Base-by-base conservation (phyloP, 805 yeast genomes). In the Monosporozyma servazzii region DNA sequence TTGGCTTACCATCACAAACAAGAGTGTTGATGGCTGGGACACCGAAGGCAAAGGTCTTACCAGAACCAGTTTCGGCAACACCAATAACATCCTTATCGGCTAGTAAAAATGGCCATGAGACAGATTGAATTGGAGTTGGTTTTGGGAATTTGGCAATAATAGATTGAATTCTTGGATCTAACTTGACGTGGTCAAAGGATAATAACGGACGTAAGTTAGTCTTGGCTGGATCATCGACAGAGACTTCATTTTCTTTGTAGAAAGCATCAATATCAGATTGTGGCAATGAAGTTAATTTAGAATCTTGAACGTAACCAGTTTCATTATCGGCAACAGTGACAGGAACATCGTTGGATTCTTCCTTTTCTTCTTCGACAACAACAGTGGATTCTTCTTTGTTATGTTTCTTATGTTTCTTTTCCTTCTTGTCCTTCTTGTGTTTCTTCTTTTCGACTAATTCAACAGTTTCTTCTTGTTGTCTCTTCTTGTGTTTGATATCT, bases 11-110 rank as follows among this genome's bases (percentile, higher is more conserved):
- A 27, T 64, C 67, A 0, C 68, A 67, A 46, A 74, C 61, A 46
- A 91, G 72, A 55, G 82, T 81, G 63, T 88, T 76, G 49, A 91
- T 78, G n/a, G 97, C 96, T 47, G 99, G 99, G 31, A 93, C 93
- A 66, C 96, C 96, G 67, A 91, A 93, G 0, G 96, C 98, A 71
- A 91, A 84, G 0, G 99, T 91, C 70, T 91, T 91, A 64, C 99
- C 99, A 0, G 96, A 88, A 39, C 99, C 99, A 3, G 99, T 91
- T 71, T 91, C 97, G 13, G 99, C 99, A 57, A 91, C 96, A 68
- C 98, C 99, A 58, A 91, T 80, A 25, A 90, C 95, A 66, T 91
- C 99, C 53, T 83, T 77, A 17, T 86, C 85, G 20, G 79, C 71
- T 48, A 89, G 71, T 49, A 91, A 71, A 64, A 80, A 88, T 57